These are phyloP conservation scores for Tuber indicum DNA, from an alignment of 495 filamentous ascomycete genomes.

Conservation along the genomic window DNA sequence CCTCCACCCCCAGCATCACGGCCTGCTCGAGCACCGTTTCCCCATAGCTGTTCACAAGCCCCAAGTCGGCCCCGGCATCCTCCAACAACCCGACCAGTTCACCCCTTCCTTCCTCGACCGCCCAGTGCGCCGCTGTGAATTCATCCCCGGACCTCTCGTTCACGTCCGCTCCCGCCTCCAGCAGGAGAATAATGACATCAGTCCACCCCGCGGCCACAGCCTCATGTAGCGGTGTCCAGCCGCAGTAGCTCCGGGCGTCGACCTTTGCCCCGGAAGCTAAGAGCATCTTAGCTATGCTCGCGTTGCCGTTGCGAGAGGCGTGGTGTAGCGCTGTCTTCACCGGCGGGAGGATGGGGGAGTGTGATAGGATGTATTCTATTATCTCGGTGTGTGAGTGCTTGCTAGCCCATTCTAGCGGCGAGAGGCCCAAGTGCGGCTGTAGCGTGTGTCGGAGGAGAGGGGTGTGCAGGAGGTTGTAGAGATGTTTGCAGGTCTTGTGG, in stretches of 20 bases:
- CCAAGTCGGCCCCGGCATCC: background rate
- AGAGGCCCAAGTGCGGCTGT: background rate
- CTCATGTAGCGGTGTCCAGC: slow-evolving; percentile 3
- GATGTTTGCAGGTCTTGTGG: slow-evolving; percentile 6
- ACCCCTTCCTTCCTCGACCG: background rate
- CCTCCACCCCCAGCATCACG: background rate
- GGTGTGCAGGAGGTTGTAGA: slow-evolving; percentile 3
- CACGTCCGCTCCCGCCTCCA: slow-evolving; percentile 11
- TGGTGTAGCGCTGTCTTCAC: background rate
- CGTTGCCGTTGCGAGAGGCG: background rate
- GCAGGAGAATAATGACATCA: background rate
- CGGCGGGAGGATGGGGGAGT: background rate
- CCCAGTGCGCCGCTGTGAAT: background rate
- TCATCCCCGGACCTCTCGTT: slow-evolving; percentile 8
- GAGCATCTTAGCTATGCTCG: background rate
- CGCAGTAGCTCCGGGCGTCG: background rate
- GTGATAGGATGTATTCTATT: background rate
- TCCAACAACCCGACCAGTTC: background rate
- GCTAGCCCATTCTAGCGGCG: background rate
- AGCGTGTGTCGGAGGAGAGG: background rate
- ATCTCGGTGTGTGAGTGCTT: background rate
- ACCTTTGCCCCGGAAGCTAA: background rate
- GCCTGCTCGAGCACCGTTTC: background rate
- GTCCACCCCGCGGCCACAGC: background rate
- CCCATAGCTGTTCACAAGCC: background rate